These are phyloP conservation scores for Nakaseomyces kungkrabaensis DNA, from an alignment of 1,139 yeast genomes.

Conservation along the genomic window DNA sequence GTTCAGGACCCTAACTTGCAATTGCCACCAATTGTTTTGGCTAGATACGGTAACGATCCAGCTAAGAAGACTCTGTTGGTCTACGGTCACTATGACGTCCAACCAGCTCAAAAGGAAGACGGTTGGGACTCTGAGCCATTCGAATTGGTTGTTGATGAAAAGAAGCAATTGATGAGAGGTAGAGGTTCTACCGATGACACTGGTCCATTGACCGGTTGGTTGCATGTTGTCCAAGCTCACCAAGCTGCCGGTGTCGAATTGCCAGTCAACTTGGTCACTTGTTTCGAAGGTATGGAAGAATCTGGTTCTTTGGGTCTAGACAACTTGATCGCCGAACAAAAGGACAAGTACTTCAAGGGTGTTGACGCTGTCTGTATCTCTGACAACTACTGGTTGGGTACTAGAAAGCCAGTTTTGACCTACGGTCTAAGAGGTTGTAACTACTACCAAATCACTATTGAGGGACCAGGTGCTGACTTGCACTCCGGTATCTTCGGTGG, in stretches of 20 bases:
- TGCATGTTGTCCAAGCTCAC: conserved; percentile 87
- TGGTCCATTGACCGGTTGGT: conserved; percentile 98
- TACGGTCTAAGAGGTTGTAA: conserved; percentile 96
- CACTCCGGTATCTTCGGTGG: conserved; percentile 99
- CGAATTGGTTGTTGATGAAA: conserved; percentile 45
- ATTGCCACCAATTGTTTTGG: conserved; percentile 88
- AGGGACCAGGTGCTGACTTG: conserved; percentile 94
- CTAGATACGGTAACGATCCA: conserved; percentile 75
- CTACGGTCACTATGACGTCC: conserved; percentile 97
- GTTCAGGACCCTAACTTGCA: conserved; percentile 52
- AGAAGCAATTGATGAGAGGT: conserved; percentile 55
- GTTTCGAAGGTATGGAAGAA: conserved; percentile 99
- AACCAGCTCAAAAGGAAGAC: conserved; percentile 85
- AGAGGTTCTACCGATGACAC: conserved; percentile 97
- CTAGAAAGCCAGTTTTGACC: conserved; percentile 90
- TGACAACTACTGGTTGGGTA: conserved; percentile 98
- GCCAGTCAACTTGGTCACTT: conserved; percentile 85
- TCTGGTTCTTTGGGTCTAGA: conserved; percentile 92
- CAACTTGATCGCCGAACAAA: conserved; percentile 68
- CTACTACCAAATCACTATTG: conserved; percentile 72
- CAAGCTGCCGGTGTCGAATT: conserved; percentile 71
- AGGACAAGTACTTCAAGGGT: conserved; percentile 64
- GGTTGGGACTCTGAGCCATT: conserved; percentile 97
- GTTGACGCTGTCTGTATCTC: conserved; percentile 94
- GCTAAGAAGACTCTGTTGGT: conserved; percentile 76